Evolutionary conservation across 2,329 filamentous ascomycete species (phyloP).

Genomic region (Aureobasidium zeae): DNA sequence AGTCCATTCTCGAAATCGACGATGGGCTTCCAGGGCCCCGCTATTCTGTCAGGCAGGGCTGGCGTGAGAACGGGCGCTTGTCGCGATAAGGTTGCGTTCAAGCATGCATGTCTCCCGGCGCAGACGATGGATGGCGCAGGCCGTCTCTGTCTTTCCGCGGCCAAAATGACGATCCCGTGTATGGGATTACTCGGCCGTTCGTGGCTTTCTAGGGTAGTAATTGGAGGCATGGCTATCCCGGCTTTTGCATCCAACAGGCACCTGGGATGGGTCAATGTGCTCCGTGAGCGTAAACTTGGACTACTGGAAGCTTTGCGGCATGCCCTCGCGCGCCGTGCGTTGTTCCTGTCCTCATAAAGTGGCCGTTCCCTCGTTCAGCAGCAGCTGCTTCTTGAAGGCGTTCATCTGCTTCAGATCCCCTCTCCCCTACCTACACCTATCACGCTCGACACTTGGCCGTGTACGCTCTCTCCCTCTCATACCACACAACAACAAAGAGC

Average conservation of each 20-base stretch:
- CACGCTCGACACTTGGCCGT: neutral
- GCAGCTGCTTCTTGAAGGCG: neutral
- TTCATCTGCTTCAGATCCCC: neutral
- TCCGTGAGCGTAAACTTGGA: conserved; percentile 7
- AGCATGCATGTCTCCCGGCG: conserved; percentile 15
- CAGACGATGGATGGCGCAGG: conserved; percentile 7
- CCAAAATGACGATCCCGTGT: conserved; percentile 10
- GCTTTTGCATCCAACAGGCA: conserved; percentile 10
- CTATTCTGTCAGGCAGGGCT: conserved; percentile 12
- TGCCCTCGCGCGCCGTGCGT: conserved; percentile 12
- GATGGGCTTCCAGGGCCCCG: conserved; percentile 12
- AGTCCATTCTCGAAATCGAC: conserved; percentile 6
- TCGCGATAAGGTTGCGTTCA: conserved; percentile 16
- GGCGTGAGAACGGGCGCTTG: conserved; percentile 8
- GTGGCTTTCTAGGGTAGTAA: conserved; percentile 13
- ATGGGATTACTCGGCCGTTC: conserved; percentile 9
- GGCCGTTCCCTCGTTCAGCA: conserved; percentile 5
- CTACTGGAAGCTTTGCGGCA: conserved; percentile 11
- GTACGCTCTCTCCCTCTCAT: neutral
- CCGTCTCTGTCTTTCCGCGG: conserved; percentile 14
- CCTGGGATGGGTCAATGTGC: conserved; percentile 7
- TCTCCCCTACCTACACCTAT: neutral
- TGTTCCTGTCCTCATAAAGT: conserved; percentile 10
- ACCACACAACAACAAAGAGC: neutral
- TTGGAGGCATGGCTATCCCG: conserved; percentile 7